Base-by-base conservation (phyloP, 2,329 filamentous ascomycete genomes). In the Pyricularia pennisetigena region DNA sequence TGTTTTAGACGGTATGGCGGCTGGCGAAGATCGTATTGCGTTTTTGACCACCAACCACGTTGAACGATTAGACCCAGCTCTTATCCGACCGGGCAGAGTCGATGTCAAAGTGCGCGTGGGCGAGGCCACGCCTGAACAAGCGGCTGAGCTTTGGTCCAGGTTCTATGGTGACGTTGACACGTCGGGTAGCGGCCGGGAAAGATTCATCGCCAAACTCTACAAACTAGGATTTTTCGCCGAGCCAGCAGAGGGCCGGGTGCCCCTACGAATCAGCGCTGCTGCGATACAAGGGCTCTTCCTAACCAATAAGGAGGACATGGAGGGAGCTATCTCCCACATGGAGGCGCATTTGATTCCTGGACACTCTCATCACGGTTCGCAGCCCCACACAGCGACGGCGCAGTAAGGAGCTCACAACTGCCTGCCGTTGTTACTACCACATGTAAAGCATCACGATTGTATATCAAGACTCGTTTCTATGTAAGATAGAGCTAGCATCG, bases 21-120 rank as follows among this genome's bases (percentile, higher is more conserved):
- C 94, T 67, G 92, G 93, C 14, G 95, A 98, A 76, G 94, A 98
- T 80, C 87, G 95, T 67, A 91, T 99, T 70, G 88, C 96, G 1
- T 97, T 99, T 78, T 83, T 97, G 71, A 99, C 95, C 1, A 97
- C 94, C 24, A 99, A 99, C 75, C 93, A 97, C 75, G 88, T 97
- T 54, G 93, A 97, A 72, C 86, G 92, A 59, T 85, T 98, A 1
- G 93, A 97, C 74, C 90, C 93, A 70, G 95, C 95, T 4, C 80
- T 99, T 61, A 92, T 98, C 65, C 86, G 95, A 28, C 95, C 95
- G 0, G 95, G 95, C 0, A 86, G 95, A 65, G 93, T 99, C 0
- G 95, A 99, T 78, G 91, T 98, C 90, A 95, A 92, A 72, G 86
- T 97, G 3, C 87, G 92, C 68, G 90, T 99, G 65, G 94, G 94